These are phyloP conservation scores for Rhodotorula sp. DNA, from an alignment of 1,284 basidiomycete genomes.

Conservation along the genomic window DNA sequence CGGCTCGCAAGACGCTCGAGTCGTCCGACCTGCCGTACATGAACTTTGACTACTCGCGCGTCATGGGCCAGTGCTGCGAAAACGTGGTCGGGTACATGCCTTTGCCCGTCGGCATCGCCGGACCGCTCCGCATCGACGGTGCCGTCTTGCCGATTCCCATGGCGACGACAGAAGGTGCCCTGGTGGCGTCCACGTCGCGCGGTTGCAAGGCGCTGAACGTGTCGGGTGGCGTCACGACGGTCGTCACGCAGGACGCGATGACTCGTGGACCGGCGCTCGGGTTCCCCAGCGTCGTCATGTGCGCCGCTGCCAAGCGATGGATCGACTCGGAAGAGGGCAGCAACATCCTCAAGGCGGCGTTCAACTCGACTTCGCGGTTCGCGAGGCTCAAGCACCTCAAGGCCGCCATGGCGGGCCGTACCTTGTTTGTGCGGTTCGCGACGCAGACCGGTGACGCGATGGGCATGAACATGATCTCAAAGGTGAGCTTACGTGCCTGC, in stretches of 20 bases:
- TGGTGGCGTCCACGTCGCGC: slow-evolving; percentile 94
- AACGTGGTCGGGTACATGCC: slow-evolving; percentile 99
- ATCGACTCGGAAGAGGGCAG: slow-evolving; percentile 83
- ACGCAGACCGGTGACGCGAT: slow-evolving; percentile 97
- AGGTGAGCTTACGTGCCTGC: slow-evolving; percentile 38
- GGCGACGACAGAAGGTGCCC: slow-evolving; percentile 98
- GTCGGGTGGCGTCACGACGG: slow-evolving; percentile 91
- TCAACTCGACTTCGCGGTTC: slow-evolving; percentile 91
- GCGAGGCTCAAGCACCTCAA: slow-evolving; percentile 79
- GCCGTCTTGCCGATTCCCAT: slow-evolving; percentile 87
- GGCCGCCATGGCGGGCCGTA: slow-evolving; percentile 82
- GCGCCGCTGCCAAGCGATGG: slow-evolving; percentile 83
- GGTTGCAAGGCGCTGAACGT: slow-evolving; percentile 98
- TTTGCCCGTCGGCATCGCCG: slow-evolving; percentile 92
- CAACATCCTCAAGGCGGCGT: slow-evolving; percentile 72
- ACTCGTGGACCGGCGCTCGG: slow-evolving; percentile 97
- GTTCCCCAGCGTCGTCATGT: slow-evolving; percentile 77
- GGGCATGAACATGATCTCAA: slow-evolving; percentile 96
- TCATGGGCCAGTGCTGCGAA: slow-evolving; percentile 97
- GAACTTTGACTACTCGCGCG: slow-evolving; percentile 89
- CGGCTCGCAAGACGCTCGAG: slow-evolving; percentile 81
- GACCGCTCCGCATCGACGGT: slow-evolving; percentile 90
- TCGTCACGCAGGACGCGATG: slow-evolving; percentile 92
- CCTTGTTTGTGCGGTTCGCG: slow-evolving; percentile 91
- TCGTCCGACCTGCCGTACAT: slow-evolving; percentile 75